These are phyloP conservation scores for Colletotrichum falcatum DNA, from an alignment of 2,329 filamentous ascomycete genomes.

Conservation along the genomic window DNA sequence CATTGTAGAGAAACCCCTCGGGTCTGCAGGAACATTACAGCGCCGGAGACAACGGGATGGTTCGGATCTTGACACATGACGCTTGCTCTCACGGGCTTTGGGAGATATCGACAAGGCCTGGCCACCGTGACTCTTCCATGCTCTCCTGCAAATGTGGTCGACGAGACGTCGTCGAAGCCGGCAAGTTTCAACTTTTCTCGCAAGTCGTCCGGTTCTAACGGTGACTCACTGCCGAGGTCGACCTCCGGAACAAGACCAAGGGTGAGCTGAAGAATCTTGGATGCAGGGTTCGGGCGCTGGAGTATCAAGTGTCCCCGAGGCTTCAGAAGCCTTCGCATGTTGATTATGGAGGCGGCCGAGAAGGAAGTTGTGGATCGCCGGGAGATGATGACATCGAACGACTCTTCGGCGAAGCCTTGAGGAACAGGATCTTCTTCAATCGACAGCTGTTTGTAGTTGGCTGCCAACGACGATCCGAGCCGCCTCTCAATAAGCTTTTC, in stretches of 20 bases:
- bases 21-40: background rate
- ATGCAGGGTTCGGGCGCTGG: constrained; percentile 11
- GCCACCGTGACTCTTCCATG: constrained; percentile 5
- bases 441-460: constrained; percentile 42
- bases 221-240: background rate
- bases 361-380: background rate
- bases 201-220: background rate
- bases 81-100: background rate
- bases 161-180: constrained; percentile 18
- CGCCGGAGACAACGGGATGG: background rate
- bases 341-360: background rate
- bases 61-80: constrained; percentile 22
- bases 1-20: background rate
- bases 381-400: constrained; percentile 48
- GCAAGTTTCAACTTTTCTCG: background rate
- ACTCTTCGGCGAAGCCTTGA: constrained; percentile 38
- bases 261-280: constrained; percentile 5
- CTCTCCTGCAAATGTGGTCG: constrained; percentile 13
- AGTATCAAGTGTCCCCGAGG: constrained; percentile 16
- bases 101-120: constrained; percentile 3
- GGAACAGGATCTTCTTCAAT: constrained; percentile 46
- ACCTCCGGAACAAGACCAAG: constrained; percentile 1
- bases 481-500: constrained; percentile 12
- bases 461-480: background rate
- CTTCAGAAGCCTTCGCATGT: constrained; percentile 28